Evolutionary conservation across 2,329 filamentous ascomycete species (phyloP).

Genomic region (Ascochyta fabae): DNA sequence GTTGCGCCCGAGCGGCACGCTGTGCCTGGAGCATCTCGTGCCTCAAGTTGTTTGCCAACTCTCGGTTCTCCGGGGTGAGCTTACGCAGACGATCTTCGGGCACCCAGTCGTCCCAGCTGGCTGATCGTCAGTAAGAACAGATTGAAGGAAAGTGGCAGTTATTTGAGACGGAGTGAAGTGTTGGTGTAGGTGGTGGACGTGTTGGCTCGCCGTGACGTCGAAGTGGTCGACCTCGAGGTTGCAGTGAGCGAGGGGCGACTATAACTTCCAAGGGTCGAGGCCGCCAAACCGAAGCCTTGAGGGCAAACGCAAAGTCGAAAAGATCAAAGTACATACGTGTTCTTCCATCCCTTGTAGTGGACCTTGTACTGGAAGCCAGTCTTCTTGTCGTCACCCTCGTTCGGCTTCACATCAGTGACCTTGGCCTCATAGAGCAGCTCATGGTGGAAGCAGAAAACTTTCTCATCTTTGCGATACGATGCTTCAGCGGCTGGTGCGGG

Average conservation of each 20-base stretch:
- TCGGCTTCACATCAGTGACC: slow-evolving; percentile 77
- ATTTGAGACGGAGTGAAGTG: too few relatives aligned
- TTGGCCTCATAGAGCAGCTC: slow-evolving; percentile 98
- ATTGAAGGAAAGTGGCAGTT: background rate
- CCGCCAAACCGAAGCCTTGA: background rate
- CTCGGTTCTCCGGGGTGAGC: slow-evolving; percentile 92
- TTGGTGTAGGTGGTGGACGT: background rate
- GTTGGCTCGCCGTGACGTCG: slow-evolving; percentile 10
- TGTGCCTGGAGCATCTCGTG: slow-evolving; percentile 70
- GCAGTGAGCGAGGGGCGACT: slow-evolving; percentile 19
- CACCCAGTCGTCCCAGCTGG: slow-evolving; percentile 97
- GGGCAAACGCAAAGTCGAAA: slow-evolving; percentile 4
- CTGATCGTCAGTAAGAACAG: slow-evolving; percentile 22
- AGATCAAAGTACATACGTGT: slow-evolving; percentile 68
- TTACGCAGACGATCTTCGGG: slow-evolving; percentile 91
- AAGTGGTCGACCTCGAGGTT: slow-evolving; percentile 18
- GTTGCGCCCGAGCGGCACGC: slow-evolving; percentile 52
- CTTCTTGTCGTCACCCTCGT: slow-evolving; percentile 69
- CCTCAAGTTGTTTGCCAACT: slow-evolving; percentile 77
- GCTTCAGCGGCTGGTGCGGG: slow-evolving; percentile 60
- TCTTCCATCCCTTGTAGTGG: slow-evolving; percentile 99
- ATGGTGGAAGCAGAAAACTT: slow-evolving; percentile 94
- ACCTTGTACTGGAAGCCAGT: slow-evolving; percentile 86
- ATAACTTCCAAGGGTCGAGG: slow-evolving; percentile 8
- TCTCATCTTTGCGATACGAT: slow-evolving; percentile 78